Conservation (phyloP, 106 monocot species). For the Phalaenopsis equestris region DNA sequence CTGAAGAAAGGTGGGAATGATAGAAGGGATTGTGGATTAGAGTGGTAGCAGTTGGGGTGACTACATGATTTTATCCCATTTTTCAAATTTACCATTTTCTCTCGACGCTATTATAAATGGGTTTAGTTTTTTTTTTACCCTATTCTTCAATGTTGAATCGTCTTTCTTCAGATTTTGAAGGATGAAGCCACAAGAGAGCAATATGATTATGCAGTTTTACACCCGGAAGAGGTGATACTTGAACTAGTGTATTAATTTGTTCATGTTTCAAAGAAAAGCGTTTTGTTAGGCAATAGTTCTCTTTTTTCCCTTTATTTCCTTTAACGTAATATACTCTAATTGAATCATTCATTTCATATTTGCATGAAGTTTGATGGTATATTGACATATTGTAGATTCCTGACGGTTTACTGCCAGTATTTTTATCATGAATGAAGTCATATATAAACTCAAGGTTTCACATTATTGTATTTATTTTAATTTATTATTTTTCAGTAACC, state of each 20-base stretch:
- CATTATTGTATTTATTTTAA: neutral
- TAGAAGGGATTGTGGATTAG: neutral
- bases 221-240: conserved; percentile 87
- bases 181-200: conserved; percentile 87
- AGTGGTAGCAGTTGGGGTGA: neutral
- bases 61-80: neutral
- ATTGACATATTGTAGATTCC: neutral
- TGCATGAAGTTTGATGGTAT: neutral
- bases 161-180: conserved; percentile 74
- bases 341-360: neutral
- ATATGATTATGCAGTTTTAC: conserved; percentile 99
- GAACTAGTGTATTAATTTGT: neutral
- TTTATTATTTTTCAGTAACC: neutral
- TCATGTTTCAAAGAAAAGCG: neutral
- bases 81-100: neutral
- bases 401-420: neutral
- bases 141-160: neutral
- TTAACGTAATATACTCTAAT: neutral
- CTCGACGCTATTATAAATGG: neutral
- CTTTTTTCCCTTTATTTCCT: neutral
- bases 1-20: neutral
- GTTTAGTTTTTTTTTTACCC: neutral
- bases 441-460: neutral
- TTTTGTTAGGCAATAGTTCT: neutral
- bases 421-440: neutral